Base-by-base conservation (phyloP, 768 basidiomycete genomes). In the Arthromyces matolae region DNA sequence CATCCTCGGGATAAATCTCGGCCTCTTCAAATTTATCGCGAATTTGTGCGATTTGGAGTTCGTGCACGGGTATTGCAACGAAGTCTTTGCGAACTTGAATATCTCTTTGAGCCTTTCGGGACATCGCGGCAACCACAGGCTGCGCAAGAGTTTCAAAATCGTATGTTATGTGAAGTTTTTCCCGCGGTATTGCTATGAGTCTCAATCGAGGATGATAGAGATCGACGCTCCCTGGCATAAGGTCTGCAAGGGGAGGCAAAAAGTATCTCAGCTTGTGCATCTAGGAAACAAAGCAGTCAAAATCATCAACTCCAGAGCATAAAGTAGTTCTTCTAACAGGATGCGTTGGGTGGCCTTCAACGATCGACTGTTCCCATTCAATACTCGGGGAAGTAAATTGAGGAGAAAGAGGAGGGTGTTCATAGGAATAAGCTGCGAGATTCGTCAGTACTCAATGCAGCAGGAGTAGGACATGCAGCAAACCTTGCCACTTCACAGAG, bases 321-420 rank as follows among this genome's bases (percentile, higher is more conserved):
- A 13, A 19, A 1, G 9, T 23, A 16, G n/a, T 18, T 32, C 19
- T 12, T 54, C 68, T 49, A 53, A 79, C 80, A 13, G 80, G 79
- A 60, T 82, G 80, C 0, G 75, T 80, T 3, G 79, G 78, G 56
- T 82, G 80, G 0, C 79, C 78, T 58, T 81, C 79, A 16, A 80
- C 75, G 23, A 81, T 78, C 2, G 79, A 79, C 55, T 80, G 77
- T 49, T 82, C 79, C 80, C 80, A 82, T 28, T 68, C 72, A 10
- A 82, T 73, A 45, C 78, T 80, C 1, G 75, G 58, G 19, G 74
- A 76, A 4, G 60, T 49, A 32, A 79, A 73, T 5, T 64, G 56
- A 1, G 80, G 77, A 4, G 72, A 67, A 24, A 46, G 50, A 1
- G 75, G 76, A 12, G 78, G 78, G 38, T 77, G 57, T 39, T 76